Conservation (phyloP, 208 protist species). For the Tritrichomonas foetus region DNA sequence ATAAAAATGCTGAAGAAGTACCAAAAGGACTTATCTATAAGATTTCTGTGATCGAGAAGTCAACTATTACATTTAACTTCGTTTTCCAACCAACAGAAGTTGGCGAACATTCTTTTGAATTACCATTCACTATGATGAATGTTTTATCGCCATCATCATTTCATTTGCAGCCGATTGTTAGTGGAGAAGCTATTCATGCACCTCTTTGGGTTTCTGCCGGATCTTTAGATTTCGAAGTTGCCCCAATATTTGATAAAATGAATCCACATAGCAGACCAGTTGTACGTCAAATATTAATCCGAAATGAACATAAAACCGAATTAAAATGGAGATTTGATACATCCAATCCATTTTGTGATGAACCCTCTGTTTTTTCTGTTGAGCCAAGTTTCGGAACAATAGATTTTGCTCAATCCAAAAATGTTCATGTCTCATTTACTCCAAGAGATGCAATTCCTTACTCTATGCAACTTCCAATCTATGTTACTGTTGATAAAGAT, state of each 20-base stretch:
- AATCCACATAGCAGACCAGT: neutral
- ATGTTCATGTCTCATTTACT: neutral
- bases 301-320: neutral
- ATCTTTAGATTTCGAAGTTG: neutral
- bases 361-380: neutral
- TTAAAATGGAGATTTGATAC: neutral
- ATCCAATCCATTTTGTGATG: neutral
- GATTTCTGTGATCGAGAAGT: neutral
- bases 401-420: neutral
- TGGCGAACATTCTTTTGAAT: slow-evolving; percentile 9
- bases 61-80: neutral
- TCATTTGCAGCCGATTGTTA: slow-evolving; percentile 28
- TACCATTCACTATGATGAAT: slow-evolving; percentile 39
- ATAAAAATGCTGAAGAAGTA: neutral
- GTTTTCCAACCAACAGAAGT: slow-evolving; percentile 24
- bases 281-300: neutral
- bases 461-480: neutral
- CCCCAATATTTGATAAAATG: neutral
- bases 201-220: neutral
- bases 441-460: neutral
- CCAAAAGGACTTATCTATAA: neutral
- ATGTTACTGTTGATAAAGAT: neutral
- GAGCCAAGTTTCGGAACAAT: neutral
- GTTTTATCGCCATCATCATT: neutral
- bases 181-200: neutral